phyloP scores from a whole-genome alignment of 345 rosid species.

The Camelina neglecta region DNA sequence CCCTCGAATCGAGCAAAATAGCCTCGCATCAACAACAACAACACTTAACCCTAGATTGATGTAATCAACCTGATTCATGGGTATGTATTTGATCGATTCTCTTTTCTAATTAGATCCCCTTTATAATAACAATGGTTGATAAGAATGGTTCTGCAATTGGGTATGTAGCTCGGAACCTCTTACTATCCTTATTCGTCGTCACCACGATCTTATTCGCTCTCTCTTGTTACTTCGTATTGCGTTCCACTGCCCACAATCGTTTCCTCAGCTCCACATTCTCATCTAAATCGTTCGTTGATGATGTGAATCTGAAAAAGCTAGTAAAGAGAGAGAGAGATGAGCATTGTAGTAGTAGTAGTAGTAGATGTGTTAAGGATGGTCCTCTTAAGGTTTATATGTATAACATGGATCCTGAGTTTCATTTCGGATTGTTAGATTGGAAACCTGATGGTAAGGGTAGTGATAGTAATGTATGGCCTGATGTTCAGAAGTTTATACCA shows the following conservation, averaged over 20 bases:
- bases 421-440: conserved; percentile 87
- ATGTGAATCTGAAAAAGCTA: conserved; percentile 10
- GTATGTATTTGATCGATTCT: conserved; percentile 17
- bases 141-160: conserved; percentile 55
- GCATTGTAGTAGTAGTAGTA: conserved; percentile 23
- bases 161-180: conserved; percentile 51
- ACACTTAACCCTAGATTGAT: background rate
- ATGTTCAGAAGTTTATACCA: conserved; percentile 60
- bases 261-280: conserved; percentile 48
- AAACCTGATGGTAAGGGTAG: conserved; percentile 48
- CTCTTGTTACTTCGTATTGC: conserved; percentile 80
- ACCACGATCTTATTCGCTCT: conserved; percentile 57
- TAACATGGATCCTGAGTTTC: conserved; percentile 86
- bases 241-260: conserved; percentile 55
- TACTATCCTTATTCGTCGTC: conserved; percentile 57
- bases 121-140: conserved; percentile 56
- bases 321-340: conserved; percentile 12
- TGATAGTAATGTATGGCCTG: conserved; percentile 73
- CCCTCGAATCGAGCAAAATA: conserved; percentile 4
- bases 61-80: background rate
- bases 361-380: conserved; percentile 25
- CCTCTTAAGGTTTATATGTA: conserved; percentile 91
- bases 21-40: background rate
- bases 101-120: background rate
- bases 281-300: conserved; percentile 35